Conservation (phyloP, 768 basidiomycete genomes). For the Mycena epipterygia region DNA sequence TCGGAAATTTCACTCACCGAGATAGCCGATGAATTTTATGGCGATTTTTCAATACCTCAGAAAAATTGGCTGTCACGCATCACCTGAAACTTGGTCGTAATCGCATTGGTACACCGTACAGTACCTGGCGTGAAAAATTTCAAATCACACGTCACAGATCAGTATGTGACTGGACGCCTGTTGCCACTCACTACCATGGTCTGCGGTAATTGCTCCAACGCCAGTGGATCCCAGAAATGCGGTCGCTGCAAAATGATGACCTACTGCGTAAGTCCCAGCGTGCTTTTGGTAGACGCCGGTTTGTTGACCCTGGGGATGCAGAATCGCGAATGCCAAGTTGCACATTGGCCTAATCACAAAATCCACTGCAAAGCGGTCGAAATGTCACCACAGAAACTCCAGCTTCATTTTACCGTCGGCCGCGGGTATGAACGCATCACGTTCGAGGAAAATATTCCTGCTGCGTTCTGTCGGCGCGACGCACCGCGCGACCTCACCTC, state of each 20-base stretch:
- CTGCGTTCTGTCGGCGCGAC: conserved; percentile 6
- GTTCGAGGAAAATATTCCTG: conserved; percentile 12
- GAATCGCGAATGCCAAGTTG: conserved; percentile 23
- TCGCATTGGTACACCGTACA: too few relatives aligned
- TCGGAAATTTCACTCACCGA: too few relatives aligned
- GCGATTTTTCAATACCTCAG: too few relatives aligned
- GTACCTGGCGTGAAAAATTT: too few relatives aligned
- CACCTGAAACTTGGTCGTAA: too few relatives aligned
- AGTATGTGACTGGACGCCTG: too few relatives aligned
- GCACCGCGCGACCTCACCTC: conserved; percentile 29
- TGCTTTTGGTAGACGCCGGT: neutral
- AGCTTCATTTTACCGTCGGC: conserved; percentile 11
- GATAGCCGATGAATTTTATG: too few relatives aligned
- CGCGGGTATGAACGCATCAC: neutral
- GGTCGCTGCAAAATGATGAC: conserved; percentile 23
- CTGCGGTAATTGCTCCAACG: conserved; percentile 14
- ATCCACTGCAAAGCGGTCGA: conserved; percentile 1
- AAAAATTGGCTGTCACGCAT: too few relatives aligned
- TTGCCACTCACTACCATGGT: too few relatives aligned
- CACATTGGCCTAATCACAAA: conserved; percentile 22
- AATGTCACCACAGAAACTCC: conserved; percentile 18
- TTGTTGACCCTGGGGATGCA: neutral
- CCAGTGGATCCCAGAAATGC: conserved; percentile 5
- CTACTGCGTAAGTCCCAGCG: conserved; percentile 11
- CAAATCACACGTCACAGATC: too few relatives aligned